phyloP scores from a whole-genome alignment of 257 asterid species.

The Solanum peruvianum region DNA sequence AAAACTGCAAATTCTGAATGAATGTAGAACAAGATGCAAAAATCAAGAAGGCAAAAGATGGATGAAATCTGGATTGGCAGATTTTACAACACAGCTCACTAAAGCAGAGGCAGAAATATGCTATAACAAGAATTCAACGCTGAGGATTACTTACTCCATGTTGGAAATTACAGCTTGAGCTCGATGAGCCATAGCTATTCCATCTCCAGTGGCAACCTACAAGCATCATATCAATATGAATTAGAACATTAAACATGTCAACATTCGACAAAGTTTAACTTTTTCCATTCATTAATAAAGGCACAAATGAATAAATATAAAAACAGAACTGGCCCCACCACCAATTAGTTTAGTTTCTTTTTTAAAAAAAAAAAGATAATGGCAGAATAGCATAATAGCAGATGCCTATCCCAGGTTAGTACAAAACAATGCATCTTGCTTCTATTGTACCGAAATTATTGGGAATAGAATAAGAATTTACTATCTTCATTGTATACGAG shows the following conservation, averaged over 20 bases:
- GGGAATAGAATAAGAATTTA: neutral
- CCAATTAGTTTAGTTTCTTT: neutral
- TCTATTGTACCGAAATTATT: neutral
- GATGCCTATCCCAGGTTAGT: neutral
- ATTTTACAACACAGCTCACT: neutral
- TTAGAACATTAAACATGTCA: neutral
- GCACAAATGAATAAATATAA: neutral
- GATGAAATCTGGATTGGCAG: neutral
- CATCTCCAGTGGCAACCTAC: slow-evolving; percentile 99
- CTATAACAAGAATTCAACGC: neutral
- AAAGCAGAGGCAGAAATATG: neutral
- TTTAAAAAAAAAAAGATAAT: neutral
- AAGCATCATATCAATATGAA: neutral
- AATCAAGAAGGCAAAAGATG: neutral
- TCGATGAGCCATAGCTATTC: slow-evolving; percentile 97
- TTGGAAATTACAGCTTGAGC: slow-evolving; percentile 94
- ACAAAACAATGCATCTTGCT: neutral
- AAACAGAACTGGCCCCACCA: neutral
- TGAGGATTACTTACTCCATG: slow-evolving; percentile 76
- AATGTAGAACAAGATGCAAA: neutral
- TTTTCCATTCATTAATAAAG: neutral
- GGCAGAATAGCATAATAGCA: neutral
- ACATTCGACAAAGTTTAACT: neutral
- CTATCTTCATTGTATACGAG: neutral
- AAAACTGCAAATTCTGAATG: neutral